These are phyloP conservation scores for Alternaria sp. DNA, from an alignment of 2,329 filamentous ascomycete genomes.

Conservation along the genomic window DNA sequence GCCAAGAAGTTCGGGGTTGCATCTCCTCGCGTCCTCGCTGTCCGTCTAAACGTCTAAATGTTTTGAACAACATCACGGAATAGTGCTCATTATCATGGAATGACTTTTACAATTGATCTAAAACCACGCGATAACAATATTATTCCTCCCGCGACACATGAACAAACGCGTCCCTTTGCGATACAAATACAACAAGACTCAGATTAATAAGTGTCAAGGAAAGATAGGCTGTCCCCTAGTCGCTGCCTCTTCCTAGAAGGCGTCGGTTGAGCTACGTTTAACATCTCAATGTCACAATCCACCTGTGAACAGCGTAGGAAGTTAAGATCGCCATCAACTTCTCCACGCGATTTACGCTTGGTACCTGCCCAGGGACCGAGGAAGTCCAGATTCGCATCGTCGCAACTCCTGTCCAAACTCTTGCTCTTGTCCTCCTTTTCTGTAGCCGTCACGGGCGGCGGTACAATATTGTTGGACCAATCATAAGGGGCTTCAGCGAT, in stretches of 20 bases:
- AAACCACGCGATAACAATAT: not conserved
- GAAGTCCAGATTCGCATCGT: conserved; percentile 1
- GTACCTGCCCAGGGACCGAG: not conserved
- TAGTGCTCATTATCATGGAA: not conserved
- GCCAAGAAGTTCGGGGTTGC: conserved; percentile 17
- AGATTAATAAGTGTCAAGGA: not conserved
- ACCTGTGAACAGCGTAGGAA: not conserved
- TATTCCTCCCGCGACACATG: not conserved
- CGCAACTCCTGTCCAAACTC: not conserved
- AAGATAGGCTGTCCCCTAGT: not conserved
- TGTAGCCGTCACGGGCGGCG: not conserved
- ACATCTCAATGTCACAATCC: no score
- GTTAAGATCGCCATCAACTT: not conserved
- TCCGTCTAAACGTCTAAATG: not conserved
- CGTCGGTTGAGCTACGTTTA: not conserved
- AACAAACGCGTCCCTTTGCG: not conserved
- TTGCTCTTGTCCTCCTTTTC: not conserved
- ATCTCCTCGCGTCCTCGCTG: conserved; percentile 53
- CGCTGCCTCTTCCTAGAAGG: conserved; percentile 3
- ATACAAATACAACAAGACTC: not conserved
- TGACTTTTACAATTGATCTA: not conserved
- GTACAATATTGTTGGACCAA: not conserved
- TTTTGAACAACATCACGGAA: no score
- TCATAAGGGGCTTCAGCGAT: not conserved
- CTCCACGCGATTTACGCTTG: not conserved